A percentile compares a stretch with the other conserved stretches of the same genome.
These are phyloP conservation scores for Crithidia expoeki DNA, from an alignment of 208 protist species.

Conservation along the genomic window DNA sequence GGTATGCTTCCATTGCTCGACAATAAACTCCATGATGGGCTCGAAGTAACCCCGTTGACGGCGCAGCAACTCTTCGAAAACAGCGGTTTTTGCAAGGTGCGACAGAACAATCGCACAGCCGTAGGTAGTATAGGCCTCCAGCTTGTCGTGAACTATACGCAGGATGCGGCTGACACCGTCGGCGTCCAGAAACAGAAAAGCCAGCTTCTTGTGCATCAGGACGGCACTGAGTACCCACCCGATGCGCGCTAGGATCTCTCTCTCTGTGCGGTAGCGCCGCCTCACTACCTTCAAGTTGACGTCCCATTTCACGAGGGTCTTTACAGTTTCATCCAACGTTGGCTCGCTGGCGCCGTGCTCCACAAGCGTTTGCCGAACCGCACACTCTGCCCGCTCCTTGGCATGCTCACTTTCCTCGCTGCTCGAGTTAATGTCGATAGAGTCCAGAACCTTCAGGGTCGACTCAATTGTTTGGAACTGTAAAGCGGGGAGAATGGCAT, in stretches of 20 bases:
- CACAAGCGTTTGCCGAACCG: slow-evolving; percentile 23
- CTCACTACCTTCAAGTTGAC: slow-evolving; percentile 25
- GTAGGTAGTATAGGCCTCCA: slow-evolving; percentile 59
- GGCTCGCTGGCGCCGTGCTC: slow-evolving; percentile 14
- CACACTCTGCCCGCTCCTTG: slow-evolving; percentile 15
- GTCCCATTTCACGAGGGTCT: slow-evolving; percentile 26
- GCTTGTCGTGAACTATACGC: slow-evolving; percentile 39
- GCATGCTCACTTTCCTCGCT: slow-evolving; percentile 17
- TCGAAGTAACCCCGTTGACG: slow-evolving; percentile 63
- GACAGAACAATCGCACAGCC: slow-evolving; percentile 76
- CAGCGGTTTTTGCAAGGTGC: slow-evolving; percentile 54
- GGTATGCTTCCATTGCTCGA: slow-evolving; percentile 65
- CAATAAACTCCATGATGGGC: slow-evolving; percentile 75
- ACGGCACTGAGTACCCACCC: slow-evolving; percentile 80
- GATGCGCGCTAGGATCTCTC: slow-evolving; percentile 64
- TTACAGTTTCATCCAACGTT: slow-evolving; percentile 12
- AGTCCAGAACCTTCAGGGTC: slow-evolving; percentile 68
- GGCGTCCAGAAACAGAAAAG: slow-evolving; percentile 71
- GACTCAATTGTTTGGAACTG: slow-evolving; percentile 85
- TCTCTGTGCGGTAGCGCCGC: slow-evolving; percentile 46
- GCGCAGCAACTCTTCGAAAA: slow-evolving; percentile 84
- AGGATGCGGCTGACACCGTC: slow-evolving; percentile 67
- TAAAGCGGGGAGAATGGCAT: slow-evolving; percentile 63
- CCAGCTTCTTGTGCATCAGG: slow-evolving; percentile 80
- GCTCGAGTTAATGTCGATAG: slow-evolving; percentile 37